phyloP scores from a whole-genome alignment of 2,329 filamentous ascomycete species.

The Remersonia thermophila region DNA sequence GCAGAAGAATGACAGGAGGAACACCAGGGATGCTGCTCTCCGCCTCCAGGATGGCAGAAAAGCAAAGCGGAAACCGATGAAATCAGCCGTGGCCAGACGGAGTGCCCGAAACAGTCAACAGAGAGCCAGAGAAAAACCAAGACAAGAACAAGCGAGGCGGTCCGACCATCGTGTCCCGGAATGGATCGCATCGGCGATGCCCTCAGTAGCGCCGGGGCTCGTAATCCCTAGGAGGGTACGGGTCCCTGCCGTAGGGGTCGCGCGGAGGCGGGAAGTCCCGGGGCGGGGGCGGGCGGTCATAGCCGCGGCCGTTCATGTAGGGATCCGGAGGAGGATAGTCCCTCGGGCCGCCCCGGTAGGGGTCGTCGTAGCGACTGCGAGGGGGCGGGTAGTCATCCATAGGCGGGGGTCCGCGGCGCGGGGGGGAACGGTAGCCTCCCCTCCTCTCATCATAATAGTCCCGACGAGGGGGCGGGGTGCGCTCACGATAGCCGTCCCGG shows the following conservation, averaged over 20 bases:
- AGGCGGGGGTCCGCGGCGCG: constrained; percentile 48
- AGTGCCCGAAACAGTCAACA: no score
- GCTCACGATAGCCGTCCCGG: constrained; percentile 72
- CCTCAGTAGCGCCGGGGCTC: constrained; percentile 19
- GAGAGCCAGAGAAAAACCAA: neutral
- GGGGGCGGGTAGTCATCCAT: constrained; percentile 65
- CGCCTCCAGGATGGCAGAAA: no score
- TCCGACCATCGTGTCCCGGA: no score
- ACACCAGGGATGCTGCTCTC: no score
- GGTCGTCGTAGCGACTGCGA: constrained; percentile 61
- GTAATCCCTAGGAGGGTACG: constrained; percentile 19
- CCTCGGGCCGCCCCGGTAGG: constrained; percentile 45
- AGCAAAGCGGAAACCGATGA: no score
- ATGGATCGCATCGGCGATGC: neutral
- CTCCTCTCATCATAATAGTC: constrained; percentile 75
- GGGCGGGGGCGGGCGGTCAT: constrained; percentile 40
- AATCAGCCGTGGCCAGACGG: no score
- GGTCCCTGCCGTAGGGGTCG: constrained; percentile 23
- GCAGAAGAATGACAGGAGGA: no score
- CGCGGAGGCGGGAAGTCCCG: constrained; percentile 35
- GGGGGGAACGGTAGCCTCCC: constrained; percentile 68
- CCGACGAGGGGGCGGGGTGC: constrained; percentile 56
- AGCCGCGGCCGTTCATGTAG: constrained; percentile 43
- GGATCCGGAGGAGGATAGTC: constrained; percentile 55
- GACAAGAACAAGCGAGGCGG: neutral